phyloP scores from a whole-genome alignment of 176 grass and related monocot species.

The Bonia amplexicaulis region DNA sequence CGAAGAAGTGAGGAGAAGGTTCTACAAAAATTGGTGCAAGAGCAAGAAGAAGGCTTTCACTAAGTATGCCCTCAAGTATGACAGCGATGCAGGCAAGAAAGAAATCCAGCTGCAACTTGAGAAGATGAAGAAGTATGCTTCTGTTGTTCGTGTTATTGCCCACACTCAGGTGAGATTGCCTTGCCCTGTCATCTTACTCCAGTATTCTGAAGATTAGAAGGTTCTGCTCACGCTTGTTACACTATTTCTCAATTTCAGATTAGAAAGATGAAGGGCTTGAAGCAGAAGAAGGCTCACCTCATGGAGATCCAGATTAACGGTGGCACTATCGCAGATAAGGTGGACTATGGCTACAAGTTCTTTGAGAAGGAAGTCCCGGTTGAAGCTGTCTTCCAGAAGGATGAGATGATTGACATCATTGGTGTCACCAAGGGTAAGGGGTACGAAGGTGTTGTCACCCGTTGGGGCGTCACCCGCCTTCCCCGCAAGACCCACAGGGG shows the following conservation, averaged over 20 bases:
- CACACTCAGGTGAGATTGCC: slow-evolving; percentile 69
- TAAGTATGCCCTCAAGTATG: slow-evolving; percentile 84
- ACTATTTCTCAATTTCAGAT: slow-evolving; percentile 49
- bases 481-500: slow-evolving; percentile 98
- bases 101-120: slow-evolving; percentile 79
- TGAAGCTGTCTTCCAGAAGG: slow-evolving; percentile 87
- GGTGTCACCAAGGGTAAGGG: slow-evolving; percentile 99
- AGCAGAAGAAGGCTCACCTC: slow-evolving; percentile 96
- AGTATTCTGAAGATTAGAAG: neutral
- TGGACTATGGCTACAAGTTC: slow-evolving; percentile 80
- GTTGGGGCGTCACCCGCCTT: slow-evolving; percentile 95
- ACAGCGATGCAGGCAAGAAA: slow-evolving; percentile 75
- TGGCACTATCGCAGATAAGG: slow-evolving; percentile 82
- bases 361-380: slow-evolving; percentile 89
- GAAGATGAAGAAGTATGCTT: slow-evolving; percentile 97
- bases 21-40: slow-evolving; percentile 99
- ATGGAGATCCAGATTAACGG: slow-evolving; percentile 98
- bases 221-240: neutral
- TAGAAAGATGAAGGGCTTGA: slow-evolving; percentile 94
- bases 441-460: slow-evolving; percentile 93
- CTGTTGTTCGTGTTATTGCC: slow-evolving; percentile 73
- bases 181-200: neutral
- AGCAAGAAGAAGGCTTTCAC: slow-evolving; percentile 98
- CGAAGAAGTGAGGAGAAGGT: slow-evolving; percentile 80
- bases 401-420: slow-evolving; percentile 96